A percentile compares a stretch with the other conserved stretches of the same genome.
phyloP scores from a whole-genome alignment of 441 rosid genomes.

The Pelargonium myrrhifolium region DNA sequence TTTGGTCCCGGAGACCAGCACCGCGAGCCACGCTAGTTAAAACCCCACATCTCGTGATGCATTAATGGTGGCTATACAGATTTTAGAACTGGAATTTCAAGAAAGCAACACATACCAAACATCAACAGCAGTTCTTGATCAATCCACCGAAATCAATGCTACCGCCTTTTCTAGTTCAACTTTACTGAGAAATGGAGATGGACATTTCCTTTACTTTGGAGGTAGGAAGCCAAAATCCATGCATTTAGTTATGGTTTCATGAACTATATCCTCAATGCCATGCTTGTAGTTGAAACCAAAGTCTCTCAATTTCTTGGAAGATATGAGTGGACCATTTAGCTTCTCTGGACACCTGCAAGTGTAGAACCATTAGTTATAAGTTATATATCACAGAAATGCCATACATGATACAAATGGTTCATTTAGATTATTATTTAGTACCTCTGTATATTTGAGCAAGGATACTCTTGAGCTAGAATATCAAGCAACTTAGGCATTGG shows the following conservation, averaged over 20 bases:
- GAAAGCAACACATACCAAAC: slow-evolving; percentile 16
- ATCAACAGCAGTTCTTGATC: background rate
- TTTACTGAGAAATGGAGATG: too few species aligned
- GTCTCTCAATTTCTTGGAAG: slow-evolving; percentile 55
- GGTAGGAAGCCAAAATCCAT: slow-evolving; percentile 34
- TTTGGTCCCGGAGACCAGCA: slow-evolving; percentile 8
- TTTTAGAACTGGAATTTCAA: slow-evolving; percentile 9
- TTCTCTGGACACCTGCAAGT: slow-evolving; percentile 29
- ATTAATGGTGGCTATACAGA: slow-evolving; percentile 13
- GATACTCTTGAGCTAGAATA: slow-evolving; percentile 33
- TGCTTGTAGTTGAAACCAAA: slow-evolving; percentile 55
- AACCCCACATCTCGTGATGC: slow-evolving; percentile 4
- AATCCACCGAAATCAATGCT: background rate
- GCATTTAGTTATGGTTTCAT: slow-evolving; percentile 40
- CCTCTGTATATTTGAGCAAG: slow-evolving; percentile 22
- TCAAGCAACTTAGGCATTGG: slow-evolving; percentile 36
- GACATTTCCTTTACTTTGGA: slow-evolving; percentile 3
- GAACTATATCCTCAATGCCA: slow-evolving; percentile 40
- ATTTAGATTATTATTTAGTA: too few species aligned
- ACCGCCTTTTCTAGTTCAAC: too few species aligned
- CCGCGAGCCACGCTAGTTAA: background rate
- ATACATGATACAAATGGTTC: too few species aligned
- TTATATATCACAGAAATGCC: too few species aligned
- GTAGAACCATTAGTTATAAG: background rate
- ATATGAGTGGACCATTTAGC: slow-evolving; percentile 32